Base-by-base conservation (phyloP, 495 filamentous ascomycete species). In the Xylaria grammica region DNA sequence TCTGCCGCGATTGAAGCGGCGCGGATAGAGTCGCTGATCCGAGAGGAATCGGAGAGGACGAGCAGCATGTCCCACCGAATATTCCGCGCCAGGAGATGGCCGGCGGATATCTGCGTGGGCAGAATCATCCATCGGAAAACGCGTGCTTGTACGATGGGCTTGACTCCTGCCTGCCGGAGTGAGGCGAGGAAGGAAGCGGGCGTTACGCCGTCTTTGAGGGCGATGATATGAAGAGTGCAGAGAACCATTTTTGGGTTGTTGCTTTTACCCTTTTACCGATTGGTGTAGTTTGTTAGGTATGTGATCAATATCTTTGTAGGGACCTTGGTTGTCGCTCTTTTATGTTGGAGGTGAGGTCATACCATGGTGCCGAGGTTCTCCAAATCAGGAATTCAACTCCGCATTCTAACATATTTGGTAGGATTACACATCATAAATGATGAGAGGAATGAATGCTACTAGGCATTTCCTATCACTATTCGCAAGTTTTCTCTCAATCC, bases 61-160 rank as follows among this genome's bases (percentile, higher is more conserved):
- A 89, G 67, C 9, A 90, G 73, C 22, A 89, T 72, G 60, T 88
- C 83, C 87, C 87, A 90, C 53, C 72, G 73, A 59, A 69, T 70
- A 53, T 78, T 76, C 15, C 70, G 72, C 36, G 77, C 77, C 5
- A 87, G 75, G 10, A 89, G 79, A 1, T 77, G 59, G 19, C 72
- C 63, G 10, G 67, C 72, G 51, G 86, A 87, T 13, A 86, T 73
- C 5, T 66, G 52, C 0, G 78, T 79, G 20, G 86, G 86, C 26
- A 80, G 78, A 67, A 89, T 83, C 63, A 89, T 84, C 84, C 84
- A 86, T 27, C 84, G 76, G 38, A 85, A 68, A 27, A 81, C 74
- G 17, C 79, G 74, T 32, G 82, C 78, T 55, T 84, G 75, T 32
- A 84, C 74, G 53, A 89, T 63, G 42, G 77, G 66, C 60, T 65